Conservation (phyloP, 805 yeast genomes). For the Groenewaldozyma tartarivorans region DNA sequence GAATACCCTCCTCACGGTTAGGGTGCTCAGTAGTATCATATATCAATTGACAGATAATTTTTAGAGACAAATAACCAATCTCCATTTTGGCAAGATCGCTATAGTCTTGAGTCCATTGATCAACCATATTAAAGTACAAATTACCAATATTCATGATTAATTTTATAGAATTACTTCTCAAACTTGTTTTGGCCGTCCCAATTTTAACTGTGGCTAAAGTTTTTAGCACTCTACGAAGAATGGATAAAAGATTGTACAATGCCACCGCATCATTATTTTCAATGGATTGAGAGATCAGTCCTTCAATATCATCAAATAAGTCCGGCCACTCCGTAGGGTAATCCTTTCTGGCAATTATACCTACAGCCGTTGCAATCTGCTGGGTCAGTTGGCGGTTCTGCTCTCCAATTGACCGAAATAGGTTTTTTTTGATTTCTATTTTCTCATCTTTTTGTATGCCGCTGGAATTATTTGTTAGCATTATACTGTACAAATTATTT, state of each 20-base stretch:
- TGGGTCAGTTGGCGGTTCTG: constrained; percentile 63
- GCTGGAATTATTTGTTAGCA: background rate
- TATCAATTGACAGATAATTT: constrained; percentile 61
- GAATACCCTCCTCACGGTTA: constrained; percentile 46
- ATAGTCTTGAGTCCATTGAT: constrained; percentile 40
- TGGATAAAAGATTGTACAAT: constrained; percentile 52
- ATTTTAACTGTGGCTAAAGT: constrained; percentile 64
- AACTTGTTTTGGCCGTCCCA: constrained; percentile 70
- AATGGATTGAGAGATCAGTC: constrained; percentile 29
- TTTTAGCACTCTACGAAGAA: constrained; percentile 72
- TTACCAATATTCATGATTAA: constrained; percentile 51
- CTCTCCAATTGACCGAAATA: constrained; percentile 56
- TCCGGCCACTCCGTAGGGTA: constrained; percentile 84
- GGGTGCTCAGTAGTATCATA: constrained; percentile 70
- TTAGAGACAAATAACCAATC: constrained; percentile 68
- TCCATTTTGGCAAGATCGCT: constrained; percentile 52
- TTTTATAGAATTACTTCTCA: constrained; percentile 62
- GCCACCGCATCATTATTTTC: constrained; percentile 31
- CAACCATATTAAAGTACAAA: constrained; percentile 50
- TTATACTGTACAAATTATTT: background rate
- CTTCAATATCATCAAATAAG: constrained; percentile 50
- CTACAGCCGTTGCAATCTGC: constrained; percentile 78
- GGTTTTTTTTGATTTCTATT: constrained; percentile 42
- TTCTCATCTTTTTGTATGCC: constrained; percentile 61
- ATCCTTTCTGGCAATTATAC: constrained; percentile 71